phyloP scores from a whole-genome alignment of 2,329 filamentous ascomycete species.

The Myriosclerotinia duriaeana region DNA sequence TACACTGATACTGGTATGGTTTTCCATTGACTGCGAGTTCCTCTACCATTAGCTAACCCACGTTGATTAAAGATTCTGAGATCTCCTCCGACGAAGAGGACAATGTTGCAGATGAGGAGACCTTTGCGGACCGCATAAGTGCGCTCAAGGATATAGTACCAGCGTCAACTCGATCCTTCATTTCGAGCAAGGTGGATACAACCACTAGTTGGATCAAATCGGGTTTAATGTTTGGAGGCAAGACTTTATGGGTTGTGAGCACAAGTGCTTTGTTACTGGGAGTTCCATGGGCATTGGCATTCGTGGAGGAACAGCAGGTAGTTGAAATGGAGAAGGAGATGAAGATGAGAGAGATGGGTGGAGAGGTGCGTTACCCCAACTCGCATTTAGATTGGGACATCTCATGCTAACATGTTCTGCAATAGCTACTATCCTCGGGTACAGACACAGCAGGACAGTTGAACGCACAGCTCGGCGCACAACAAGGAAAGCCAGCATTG shows the following conservation, averaged over 20 bases:
- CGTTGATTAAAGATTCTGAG: constrained; percentile 62
- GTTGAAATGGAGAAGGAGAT: constrained; percentile 97
- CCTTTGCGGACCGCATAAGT: constrained; percentile 65
- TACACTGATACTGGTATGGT: constrained; percentile 85
- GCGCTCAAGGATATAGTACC: constrained; percentile 76
- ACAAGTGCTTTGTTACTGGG: constrained; percentile 87
- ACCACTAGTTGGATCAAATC: constrained; percentile 58
- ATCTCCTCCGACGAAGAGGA: constrained; percentile 79
- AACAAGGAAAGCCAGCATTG: constrained; percentile 38
- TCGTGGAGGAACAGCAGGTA: constrained; percentile 94
- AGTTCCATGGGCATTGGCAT: constrained; percentile 89
- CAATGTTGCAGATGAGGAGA: constrained; percentile 56
- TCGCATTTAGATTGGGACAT: background rate
- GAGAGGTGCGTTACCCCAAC: constrained; percentile 56
- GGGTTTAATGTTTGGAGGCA: constrained; percentile 71
- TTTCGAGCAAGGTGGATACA: constrained; percentile 59
- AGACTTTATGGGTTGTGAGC: constrained; percentile 85
- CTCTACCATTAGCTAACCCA: constrained; percentile 28
- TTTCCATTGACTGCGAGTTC: constrained; percentile 14
- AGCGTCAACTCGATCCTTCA: constrained; percentile 66
- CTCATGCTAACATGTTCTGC: constrained; percentile 24
- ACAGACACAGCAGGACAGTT: constrained; percentile 31
- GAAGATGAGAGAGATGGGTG: constrained; percentile 89
- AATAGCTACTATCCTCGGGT: constrained; percentile 34
- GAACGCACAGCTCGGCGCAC: constrained; percentile 36